Conservation (phyloP, 257 asterid genomes). For the Marsdenia floribunda region DNA sequence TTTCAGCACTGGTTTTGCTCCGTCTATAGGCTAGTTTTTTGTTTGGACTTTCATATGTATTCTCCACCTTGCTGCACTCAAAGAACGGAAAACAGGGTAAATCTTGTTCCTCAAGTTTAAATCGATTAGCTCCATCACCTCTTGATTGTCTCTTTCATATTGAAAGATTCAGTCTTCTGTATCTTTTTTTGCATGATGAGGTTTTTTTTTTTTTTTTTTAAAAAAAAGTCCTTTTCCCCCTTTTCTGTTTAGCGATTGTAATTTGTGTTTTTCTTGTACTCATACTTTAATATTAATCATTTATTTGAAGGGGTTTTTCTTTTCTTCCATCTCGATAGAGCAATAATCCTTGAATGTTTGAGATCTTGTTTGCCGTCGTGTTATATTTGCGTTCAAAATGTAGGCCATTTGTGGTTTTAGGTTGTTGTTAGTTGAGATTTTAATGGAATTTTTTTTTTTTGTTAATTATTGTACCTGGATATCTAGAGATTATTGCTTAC, state of each 20-base stretch:
- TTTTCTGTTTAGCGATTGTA: background rate
- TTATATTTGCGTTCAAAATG: no score
- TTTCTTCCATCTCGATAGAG: background rate
- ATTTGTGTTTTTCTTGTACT: no score
- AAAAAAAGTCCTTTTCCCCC: no score
- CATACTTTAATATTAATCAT: background rate
- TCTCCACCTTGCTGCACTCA: background rate
- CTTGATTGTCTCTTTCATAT: no score
- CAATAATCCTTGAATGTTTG: background rate
- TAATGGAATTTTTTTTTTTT: background rate
- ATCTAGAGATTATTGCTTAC: background rate
- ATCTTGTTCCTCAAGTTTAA: background rate
- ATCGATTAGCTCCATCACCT: background rate
- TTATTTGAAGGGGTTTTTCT: no score
- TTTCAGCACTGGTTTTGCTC: no score
- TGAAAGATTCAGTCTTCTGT: no score
- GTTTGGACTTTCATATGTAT: no score
- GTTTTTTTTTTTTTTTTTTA: no score
- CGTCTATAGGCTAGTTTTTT: no score
- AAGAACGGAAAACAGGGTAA: background rate
- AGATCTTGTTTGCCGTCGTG: background rate
- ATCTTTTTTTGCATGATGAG: background rate
- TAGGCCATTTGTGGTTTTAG: background rate
- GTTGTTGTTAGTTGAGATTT: background rate
- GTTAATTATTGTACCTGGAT: no score